A percentile compares a stretch with the other conserved stretches of the same genome.
Conservation (phyloP, 225 moss, liverwort and hornwort genomes). For the Physcomitrium patens region DNA sequence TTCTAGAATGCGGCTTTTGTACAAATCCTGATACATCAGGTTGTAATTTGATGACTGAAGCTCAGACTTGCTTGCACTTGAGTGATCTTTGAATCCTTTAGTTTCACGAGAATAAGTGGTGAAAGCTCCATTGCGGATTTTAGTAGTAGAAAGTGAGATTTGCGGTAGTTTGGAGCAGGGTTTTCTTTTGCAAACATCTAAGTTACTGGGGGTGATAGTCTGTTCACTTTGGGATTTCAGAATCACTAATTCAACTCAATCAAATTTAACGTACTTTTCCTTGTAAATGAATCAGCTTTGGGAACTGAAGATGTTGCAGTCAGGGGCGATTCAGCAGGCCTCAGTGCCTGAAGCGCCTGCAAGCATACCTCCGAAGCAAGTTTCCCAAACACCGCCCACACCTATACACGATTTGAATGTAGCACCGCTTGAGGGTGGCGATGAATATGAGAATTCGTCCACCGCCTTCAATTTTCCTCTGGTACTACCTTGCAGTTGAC, state of each 20-base stretch:
- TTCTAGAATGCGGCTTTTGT: too few species aligned
- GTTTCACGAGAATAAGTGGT: too few species aligned
- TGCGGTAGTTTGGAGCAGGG: too few species aligned
- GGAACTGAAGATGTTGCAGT: conserved; percentile 81
- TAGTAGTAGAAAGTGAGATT: too few species aligned
- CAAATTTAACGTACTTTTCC: background rate
- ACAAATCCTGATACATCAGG: too few species aligned
- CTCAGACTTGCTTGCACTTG: too few species aligned
- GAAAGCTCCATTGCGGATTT: too few species aligned
- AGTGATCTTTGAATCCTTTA: too few species aligned
- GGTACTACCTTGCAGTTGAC: conserved; percentile 8
- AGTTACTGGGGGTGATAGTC: too few species aligned
- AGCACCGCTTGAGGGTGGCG: conserved; percentile 58
- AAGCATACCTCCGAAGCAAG: conserved; percentile 33
- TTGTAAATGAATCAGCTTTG: conserved; percentile 56
- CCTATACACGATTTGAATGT: conserved; percentile 76
- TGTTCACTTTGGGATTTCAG: too few species aligned
- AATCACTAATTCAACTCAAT: background rate
- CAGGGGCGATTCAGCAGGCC: conserved; percentile 60
- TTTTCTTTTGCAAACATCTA: too few species aligned
- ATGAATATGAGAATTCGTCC: conserved; percentile 67
- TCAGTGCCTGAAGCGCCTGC: conserved; percentile 36
- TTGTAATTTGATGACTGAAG: too few species aligned
- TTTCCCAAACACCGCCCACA: conserved; percentile 35
- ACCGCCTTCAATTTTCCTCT: conserved; percentile 27